Conservation (phyloP, 768 basidiomycete genomes). For the Glaciozyma antarctica region DNA sequence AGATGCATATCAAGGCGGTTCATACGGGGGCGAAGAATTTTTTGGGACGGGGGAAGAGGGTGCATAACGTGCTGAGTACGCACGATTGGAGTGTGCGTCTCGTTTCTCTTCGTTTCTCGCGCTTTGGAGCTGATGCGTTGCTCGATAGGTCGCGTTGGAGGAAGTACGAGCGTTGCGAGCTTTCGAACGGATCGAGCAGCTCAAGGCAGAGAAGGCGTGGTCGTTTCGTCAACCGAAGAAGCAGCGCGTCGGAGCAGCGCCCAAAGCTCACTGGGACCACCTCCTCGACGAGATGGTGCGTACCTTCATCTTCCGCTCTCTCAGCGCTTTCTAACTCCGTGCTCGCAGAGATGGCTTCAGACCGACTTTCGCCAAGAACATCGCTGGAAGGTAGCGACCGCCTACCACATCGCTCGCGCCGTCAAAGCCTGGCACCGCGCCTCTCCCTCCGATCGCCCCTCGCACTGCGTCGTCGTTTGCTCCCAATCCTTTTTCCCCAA, state of each 20-base stretch:
- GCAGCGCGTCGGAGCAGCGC: constrained; percentile 65
- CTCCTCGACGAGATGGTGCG: constrained; percentile 90
- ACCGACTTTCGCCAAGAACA: constrained; percentile 90
- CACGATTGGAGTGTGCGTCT: constrained; percentile 18
- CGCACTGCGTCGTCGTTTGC: constrained; percentile 45
- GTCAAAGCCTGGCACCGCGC: constrained; percentile 81
- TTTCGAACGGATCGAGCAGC: constrained; percentile 69
- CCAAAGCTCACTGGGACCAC: constrained; percentile 90
- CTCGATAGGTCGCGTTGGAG: constrained; percentile 21
- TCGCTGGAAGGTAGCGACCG: constrained; percentile 78
- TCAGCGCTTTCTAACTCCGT: neutral
- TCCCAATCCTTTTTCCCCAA: constrained; percentile 15
- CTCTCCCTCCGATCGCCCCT: constrained; percentile 54
- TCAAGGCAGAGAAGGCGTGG: constrained; percentile 76
- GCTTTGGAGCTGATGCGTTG: neutral
- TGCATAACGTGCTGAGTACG: constrained; percentile 21
- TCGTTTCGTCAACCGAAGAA: constrained; percentile 92
- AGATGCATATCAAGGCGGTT: constrained; percentile 25
- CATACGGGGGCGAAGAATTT: constrained; percentile 23
- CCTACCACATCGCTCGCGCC: constrained; percentile 68
- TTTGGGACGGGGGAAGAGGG: constrained; percentile 23
- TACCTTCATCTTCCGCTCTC: neutral
- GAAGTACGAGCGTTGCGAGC: constrained; percentile 40
- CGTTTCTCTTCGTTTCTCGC: neutral
- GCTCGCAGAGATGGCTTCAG: constrained; percentile 85